Evolutionary conservation across 129 eudicot genomes (phyloP).

Genomic region (Solidago caesia): DNA sequence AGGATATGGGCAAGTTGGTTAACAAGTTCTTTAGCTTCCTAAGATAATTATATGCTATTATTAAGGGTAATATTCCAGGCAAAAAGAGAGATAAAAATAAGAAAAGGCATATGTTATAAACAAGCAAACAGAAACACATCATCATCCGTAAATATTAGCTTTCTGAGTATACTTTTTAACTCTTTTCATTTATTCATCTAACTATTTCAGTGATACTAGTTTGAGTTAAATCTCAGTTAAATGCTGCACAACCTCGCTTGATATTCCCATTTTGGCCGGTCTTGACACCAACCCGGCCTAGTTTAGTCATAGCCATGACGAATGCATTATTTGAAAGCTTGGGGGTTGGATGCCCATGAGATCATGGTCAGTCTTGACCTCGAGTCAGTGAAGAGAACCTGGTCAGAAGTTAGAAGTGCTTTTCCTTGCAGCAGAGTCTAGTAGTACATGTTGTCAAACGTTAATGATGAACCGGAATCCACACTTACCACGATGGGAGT

Average conservation of each 20-base stretch:
- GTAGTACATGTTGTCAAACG: conserved; percentile 70
- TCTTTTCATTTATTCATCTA: not conserved
- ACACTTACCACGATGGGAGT: conserved; percentile 75
- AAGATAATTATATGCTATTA: not conserved
- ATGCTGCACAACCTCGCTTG: conserved; percentile 60
- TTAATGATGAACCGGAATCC: conserved; percentile 76
- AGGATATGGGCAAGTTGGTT: not conserved
- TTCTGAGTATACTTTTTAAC: not conserved
- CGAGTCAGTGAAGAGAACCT: conserved; percentile 61
- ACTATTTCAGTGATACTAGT: not conserved
- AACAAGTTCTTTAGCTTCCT: not conserved
- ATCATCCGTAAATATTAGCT: not conserved
- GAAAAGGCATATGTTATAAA: not conserved
- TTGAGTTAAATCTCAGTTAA: conserved; percentile 40
- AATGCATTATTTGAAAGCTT: conserved; percentile 62
- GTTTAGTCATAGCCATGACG: conserved; percentile 58
- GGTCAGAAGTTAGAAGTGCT: conserved; percentile 86
- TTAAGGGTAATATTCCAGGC: not conserved
- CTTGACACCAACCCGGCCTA: conserved; percentile 87
- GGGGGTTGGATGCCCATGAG: conserved; percentile 49
- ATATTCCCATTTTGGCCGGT: conserved; percentile 70
- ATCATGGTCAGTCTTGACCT: conserved; percentile 60
- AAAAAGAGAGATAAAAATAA: conserved; percentile 3
- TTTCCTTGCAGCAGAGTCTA: conserved; percentile 58
- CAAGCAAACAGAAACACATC: not conserved